phyloP scores from a whole-genome alignment of 2,329 filamentous ascomycete species.

The Ilyonectria mors-panacis region DNA sequence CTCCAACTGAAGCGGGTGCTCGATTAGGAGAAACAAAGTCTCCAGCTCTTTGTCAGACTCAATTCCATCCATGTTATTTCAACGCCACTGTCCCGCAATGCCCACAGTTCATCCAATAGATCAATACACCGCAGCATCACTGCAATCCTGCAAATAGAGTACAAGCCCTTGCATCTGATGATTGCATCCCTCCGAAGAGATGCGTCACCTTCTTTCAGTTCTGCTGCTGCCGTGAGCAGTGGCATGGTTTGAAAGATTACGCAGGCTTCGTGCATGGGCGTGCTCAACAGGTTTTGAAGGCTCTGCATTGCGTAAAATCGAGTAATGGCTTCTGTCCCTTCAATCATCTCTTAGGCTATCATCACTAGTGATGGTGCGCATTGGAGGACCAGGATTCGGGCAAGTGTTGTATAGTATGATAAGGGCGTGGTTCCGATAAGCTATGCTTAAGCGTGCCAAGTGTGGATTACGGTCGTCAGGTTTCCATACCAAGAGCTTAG shows the following conservation, averaged over 20 bases:
- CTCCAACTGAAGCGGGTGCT: no score
- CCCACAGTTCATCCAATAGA: background rate
- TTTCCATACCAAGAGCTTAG: no score
- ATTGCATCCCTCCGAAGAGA: background rate
- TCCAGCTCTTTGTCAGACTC: background rate
- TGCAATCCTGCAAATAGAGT: background rate
- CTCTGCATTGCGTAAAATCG: no score
- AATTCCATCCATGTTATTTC: background rate
- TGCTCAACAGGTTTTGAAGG: no score
- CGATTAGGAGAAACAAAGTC: no score
- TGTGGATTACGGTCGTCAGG: background rate
- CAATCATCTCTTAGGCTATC: no score
- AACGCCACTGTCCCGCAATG: background rate
- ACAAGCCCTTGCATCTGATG: background rate
- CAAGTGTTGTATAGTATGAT: no score
- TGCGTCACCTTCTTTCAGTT: background rate
- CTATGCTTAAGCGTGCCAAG: no score
- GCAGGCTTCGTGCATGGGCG: background rate
- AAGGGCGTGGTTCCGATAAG: no score
- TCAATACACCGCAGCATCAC: background rate
- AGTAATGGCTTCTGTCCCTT: no score
- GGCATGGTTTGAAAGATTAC: background rate
- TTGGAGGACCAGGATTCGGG: no score
- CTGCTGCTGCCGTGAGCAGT: background rate
- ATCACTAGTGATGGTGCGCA: no score